Evolutionary conservation across 1,284 basidiomycete genomes (phyloP).

Genomic region (Schizophyllum amplum): DNA sequence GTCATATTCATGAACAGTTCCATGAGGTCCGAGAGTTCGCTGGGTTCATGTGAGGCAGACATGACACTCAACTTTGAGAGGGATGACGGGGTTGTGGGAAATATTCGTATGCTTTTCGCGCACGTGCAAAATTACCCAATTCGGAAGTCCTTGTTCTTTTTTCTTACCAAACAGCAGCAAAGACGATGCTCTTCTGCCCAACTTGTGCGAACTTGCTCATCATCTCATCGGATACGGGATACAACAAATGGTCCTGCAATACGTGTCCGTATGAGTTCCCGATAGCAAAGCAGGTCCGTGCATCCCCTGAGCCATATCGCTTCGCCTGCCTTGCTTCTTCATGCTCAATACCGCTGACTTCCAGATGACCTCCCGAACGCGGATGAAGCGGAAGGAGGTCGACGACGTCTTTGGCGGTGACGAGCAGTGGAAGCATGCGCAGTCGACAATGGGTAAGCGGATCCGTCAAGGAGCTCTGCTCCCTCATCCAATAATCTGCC

Average conservation of each 20-base stretch:
- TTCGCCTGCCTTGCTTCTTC: not conserved
- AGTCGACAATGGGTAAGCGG: constrained; percentile 67
- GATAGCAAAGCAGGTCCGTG: constrained; percentile 66
- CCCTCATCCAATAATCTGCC: not conserved
- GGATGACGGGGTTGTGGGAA: not conserved
- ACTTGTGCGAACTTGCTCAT: constrained; percentile 90
- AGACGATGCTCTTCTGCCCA: constrained; percentile 85
- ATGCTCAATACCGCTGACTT: not conserved
- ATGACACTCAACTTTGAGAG: not conserved
- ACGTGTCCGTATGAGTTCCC: constrained; percentile 95
- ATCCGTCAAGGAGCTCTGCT: not conserved
- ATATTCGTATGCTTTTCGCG: not conserved
- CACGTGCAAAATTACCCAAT: not conserved
- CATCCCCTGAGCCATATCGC: not conserved
- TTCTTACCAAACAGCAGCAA: not conserved
- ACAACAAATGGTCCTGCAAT: constrained; percentile 90
- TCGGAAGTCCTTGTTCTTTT: not conserved
- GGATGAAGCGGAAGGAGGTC: constrained; percentile 77
- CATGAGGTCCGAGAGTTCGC: not conserved
- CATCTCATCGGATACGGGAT: constrained; percentile 66
- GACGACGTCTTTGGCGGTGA: constrained; percentile 94
- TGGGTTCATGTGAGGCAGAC: not conserved
- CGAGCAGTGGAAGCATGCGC: constrained; percentile 93
- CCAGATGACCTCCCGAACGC: constrained; percentile 84
- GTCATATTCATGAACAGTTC: not conserved